Evolutionary conservation across 2,329 filamentous ascomycete genomes (phyloP), one percentile per base, ranked within the genome.

Genomic region (Thyridium curvatum): DNA sequence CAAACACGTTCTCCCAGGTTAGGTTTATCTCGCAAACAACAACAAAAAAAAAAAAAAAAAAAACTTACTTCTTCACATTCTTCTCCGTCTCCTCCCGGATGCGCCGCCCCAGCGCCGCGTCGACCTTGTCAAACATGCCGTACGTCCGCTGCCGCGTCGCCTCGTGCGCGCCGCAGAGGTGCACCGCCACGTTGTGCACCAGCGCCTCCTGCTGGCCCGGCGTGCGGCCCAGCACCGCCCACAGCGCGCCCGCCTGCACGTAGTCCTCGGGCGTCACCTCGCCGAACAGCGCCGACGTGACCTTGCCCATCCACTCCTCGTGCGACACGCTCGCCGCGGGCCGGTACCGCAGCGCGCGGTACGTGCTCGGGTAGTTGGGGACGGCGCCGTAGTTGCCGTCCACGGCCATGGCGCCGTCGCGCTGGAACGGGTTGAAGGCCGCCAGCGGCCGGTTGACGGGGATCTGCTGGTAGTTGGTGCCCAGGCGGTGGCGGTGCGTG

Each of bases 331-430:
- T 61, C 9, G 61, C 57, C 48, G 61, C 62, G 41, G 62, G 42
- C 45, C 60, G 61, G 56, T 69, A 71, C 8, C 62, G 61, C 37
- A 74, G 41, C 8, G 55, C 51, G 15, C 68, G 66, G 58, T 69
- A 73, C 18, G 67, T 68, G 30, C 66, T 70, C 15, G 67, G 64
- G 50, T 81, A 82, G 59, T 75, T 77, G 9, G 75, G 74, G 52
- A 79, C 72, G 17, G 65, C 64, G 37, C 76, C 77, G 49, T 79
- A 77, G 62, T 81, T 81, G 40, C 66, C 66, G 61, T 87, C 84
- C 53, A 78, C 68, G 41, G 79, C 74, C 82, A 87, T 88, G 42
- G 58, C 54, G 13, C 85, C 85, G 52, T 88, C 84, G 44, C 84
- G 77, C 58, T 87, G 82, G 68, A 79, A 85, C 46, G 84, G 84